These are phyloP conservation scores for Nicotiana sylvestris DNA, from an alignment of 257 asterid genomes.

Conservation along the genomic window DNA sequence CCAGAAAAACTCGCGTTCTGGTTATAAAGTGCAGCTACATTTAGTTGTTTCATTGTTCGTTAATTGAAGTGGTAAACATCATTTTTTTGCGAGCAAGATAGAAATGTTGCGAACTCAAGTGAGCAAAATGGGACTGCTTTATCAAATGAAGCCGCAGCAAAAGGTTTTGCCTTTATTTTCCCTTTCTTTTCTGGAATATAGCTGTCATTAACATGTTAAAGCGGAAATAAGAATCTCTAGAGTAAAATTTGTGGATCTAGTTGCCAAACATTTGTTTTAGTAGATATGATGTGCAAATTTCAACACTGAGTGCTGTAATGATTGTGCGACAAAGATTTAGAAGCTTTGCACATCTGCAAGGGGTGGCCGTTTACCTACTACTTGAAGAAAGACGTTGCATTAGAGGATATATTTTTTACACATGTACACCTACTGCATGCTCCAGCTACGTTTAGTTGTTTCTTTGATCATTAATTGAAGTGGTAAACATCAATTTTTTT, in stretches of 20 bases:
- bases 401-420: neutral
- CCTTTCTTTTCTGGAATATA: conserved; percentile 1
- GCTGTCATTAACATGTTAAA: neutral
- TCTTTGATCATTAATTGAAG: neutral
- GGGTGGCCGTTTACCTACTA: neutral
- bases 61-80: neutral
- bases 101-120: conserved; percentile 26
- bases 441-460: neutral
- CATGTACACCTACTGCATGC: neutral
- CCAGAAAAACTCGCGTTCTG: neutral
- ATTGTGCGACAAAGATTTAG: neutral
- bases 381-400: neutral
- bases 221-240: neutral
- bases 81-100: conserved; percentile 16
- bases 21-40: neutral
- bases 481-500: neutral
- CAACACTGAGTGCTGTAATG: neutral
- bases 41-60: neutral
- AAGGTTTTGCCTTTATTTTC: conserved; percentile 34
- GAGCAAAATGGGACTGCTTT: conserved; percentile 31
- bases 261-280: neutral
- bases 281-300: neutral
- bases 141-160: conserved; percentile 27
- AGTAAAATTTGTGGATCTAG: neutral
- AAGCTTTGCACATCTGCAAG: neutral